Base-by-base conservation (phyloP, 148 eudicot genomes). In the Bassia scoparia region DNA sequence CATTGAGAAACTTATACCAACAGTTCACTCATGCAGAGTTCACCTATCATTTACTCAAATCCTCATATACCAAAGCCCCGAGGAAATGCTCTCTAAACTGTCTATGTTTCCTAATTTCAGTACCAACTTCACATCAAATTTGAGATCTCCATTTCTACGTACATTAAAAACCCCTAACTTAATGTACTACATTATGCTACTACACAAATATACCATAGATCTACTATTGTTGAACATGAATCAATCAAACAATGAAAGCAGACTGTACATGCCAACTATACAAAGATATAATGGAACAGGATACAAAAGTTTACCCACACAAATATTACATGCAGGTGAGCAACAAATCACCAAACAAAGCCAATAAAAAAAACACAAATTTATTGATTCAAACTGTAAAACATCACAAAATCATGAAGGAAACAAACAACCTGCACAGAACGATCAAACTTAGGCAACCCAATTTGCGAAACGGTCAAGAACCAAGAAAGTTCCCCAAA, bases 401-500 rank as follows among this genome's bases (percentile, higher is more conserved):
- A 15, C 53, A 68, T 58, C 41, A 17, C 43, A 10, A 71, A 17
- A 59, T 71, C 21, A 60, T 44, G 23, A 23, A 8, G 53, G 24
- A n/a, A 31, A 33, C 44, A 17, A 77, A 81, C 84, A 77, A 91
- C 98, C 98, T 94, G 89, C 82, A 94, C n/a, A 73, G 74, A 91
- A 68, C 65, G 65, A 78, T 89, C 94, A 69, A 92, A 84, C 71
- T 79, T 74, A 23, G 99, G 97, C 77, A 89, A 79, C 17, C 99
- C 99, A 62, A 95, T 52, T 43, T 88, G 89, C 7, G 72, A 84
- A 29, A 95, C 99, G 33, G 97, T 87, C 46, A 82, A n/a, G 96
- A 84, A 64, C 99, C 99, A 65, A 88, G 90, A n/a, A 95, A 85
- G 84, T 95, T 95, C 17, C 99, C 99, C 77, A 92, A 78, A 95